Evolutionary conservation across 1,139 yeast species (phyloP).

Genomic region (Wickerhamiella infanticola): DNA sequence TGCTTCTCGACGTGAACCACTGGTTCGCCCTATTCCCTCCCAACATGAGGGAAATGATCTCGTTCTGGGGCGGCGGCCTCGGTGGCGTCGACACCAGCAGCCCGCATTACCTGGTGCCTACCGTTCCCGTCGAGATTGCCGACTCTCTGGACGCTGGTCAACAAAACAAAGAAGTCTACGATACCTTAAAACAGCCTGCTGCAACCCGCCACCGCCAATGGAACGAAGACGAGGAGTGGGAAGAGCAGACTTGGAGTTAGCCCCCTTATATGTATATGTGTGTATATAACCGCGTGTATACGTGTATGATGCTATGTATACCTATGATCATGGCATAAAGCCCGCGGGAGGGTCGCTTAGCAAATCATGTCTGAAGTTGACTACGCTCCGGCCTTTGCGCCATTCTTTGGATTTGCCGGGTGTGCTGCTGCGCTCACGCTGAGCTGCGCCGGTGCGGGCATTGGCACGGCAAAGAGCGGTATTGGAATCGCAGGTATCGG

Average conservation of each 20-base stretch:
- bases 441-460: slow-evolving; percentile 98
- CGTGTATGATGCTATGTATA: no score
- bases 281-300: no score
- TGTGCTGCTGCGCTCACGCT: slow-evolving; percentile 98
- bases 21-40: slow-evolving; percentile 27
- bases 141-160: slow-evolving; percentile 21
- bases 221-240: background rate
- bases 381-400: slow-evolving; percentile 24
- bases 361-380: slow-evolving; percentile 4
- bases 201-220: background rate
- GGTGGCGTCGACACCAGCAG: slow-evolving; percentile 24
- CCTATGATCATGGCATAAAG: background rate
- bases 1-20: slow-evolving; percentile 22
- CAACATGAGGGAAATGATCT: slow-evolving; percentile 25
- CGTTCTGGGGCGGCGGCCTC: slow-evolving; percentile 30
- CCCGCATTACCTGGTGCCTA: slow-evolving; percentile 27
- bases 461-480: slow-evolving; percentile 99
- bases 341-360: background rate
- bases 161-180: background rate
- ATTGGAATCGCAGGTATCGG: slow-evolving; percentile 99
- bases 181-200: background rate
- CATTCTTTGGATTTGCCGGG: slow-evolving; percentile 95
- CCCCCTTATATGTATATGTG: no score
- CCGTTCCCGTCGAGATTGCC: slow-evolving; percentile 26
- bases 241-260: background rate